Evolutionary conservation across 1,284 basidiomycete genomes (phyloP), one percentile per base, ranked within the genome.

Genomic region (Cutaneotrichosporon dermatis): DNA sequence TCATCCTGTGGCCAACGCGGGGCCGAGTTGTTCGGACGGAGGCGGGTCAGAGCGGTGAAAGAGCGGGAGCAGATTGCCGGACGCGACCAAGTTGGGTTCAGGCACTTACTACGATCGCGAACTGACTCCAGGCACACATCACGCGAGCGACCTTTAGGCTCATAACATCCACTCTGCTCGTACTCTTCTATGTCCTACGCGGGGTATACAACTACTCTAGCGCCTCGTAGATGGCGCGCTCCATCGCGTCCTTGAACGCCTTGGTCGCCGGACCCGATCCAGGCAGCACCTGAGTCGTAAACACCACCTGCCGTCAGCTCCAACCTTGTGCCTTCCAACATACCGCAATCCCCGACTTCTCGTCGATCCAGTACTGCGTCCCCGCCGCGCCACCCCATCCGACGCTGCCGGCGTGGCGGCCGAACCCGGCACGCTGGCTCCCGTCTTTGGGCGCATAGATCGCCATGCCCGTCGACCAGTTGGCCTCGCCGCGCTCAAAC

Each of bases 361-460:
- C 65, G 43, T 74, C 73, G 8, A 72, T 69, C 61, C 65, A 74
- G 57, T 70, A 73, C 53, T 65, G 56, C 9, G 68, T 70, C 3
- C 70, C 70, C 0, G 67, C 66, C 1, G 69, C 70, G 8, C 73
- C 73, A 1, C 65, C 64, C 70, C 71, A 74, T 4, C 69, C 69
- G 0, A 64, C 66, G 36, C 65, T 68, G 1, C 73, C 70, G 1
- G 56, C 55, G 13, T 54, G 41, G 15, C 71, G 51, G 4, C 71
- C 73, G 16, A 44, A 64, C 0, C 64, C 65, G 4, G 60, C 61
- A n/a, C 61, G 41, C 12, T 55, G 43, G 6, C 58, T 40, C 2
- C 64, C 64, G 35, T 66, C 64, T 3, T 53, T 53, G 6, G 64
- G 64, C 4, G 54, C 43, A 40, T 62, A 74, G 2, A 74, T 9